phyloP scores from a whole-genome alignment of 306 rosid species.

The Sindora glabra region DNA sequence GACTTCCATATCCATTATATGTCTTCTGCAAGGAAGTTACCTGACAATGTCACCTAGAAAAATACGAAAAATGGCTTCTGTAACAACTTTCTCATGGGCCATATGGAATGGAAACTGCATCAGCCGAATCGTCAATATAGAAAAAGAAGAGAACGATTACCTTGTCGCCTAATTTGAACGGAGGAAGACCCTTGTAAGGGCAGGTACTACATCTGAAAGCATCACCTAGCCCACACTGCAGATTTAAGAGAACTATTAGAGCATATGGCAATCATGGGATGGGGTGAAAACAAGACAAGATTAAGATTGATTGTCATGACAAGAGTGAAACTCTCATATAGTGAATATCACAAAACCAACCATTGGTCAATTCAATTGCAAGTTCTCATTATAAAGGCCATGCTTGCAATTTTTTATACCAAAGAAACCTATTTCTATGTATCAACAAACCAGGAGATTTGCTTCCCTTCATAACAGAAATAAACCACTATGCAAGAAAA shows the following conservation, averaged over 20 bases:
- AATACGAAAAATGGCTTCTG: neutral
- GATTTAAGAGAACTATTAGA: slow-evolving; percentile 23
- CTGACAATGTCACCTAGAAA: slow-evolving; percentile 56
- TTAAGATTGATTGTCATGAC: too few species aligned
- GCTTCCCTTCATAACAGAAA: too few species aligned
- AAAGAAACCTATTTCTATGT: too few species aligned
- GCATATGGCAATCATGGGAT: too few species aligned
- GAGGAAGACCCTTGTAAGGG: slow-evolving; percentile 93
- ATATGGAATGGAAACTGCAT: too few species aligned
- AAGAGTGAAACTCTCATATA: neutral
- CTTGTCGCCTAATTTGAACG: slow-evolving; percentile 95
- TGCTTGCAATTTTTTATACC: too few species aligned
- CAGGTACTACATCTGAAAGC: slow-evolving; percentile 93
- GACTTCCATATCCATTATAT: slow-evolving; percentile 21
- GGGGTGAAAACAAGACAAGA: too few species aligned
- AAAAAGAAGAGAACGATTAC: slow-evolving; percentile 23
- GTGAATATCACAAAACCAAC: neutral
- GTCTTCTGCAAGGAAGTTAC: slow-evolving; percentile 80
- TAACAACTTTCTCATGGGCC: neutral
- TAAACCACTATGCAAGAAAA: too few species aligned
- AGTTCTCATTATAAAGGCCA: too few species aligned
- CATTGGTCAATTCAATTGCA: too few species aligned
- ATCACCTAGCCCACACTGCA: slow-evolving; percentile 97
- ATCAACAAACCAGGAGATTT: too few species aligned
- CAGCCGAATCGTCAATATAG: too few species aligned